These are phyloP conservation scores for Fusarium acutatum DNA, from an alignment of 2,329 filamentous ascomycete genomes.

Conservation along the genomic window DNA sequence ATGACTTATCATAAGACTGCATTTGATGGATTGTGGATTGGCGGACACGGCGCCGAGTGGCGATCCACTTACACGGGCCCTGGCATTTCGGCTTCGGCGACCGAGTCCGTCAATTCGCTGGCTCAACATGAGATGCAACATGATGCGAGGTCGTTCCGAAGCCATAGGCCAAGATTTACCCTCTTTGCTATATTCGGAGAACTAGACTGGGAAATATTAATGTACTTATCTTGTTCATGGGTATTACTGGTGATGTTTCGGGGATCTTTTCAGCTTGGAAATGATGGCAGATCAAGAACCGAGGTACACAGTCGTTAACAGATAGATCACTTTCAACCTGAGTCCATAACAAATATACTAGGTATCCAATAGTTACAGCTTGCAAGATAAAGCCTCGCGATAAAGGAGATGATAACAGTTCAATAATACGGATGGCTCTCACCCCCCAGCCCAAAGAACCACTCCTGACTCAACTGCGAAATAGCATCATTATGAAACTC, in stretches of 20 bases:
- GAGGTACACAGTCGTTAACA: background rate
- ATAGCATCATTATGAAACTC: conserved; percentile 40
- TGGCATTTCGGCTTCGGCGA: conserved; percentile 16
- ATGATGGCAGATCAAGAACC: background rate
- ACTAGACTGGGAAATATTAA: accelerated
- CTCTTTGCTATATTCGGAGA: background rate
- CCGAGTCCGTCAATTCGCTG: conserved; percentile 15
- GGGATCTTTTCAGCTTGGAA: background rate
- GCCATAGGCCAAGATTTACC: accelerated
- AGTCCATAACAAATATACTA: background rate
- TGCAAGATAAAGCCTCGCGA: background rate
- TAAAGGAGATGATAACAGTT: background rate
- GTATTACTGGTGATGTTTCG: too few species aligned
- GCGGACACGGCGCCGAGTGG: conserved; percentile 21
- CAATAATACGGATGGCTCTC: conserved; percentile 27
- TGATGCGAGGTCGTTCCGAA: accelerated
- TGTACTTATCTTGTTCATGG: background rate
- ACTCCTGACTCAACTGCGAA: conserved; percentile 38
- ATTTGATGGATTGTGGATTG: background rate
- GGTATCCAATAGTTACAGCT: background rate
- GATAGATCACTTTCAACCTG: too few species aligned
- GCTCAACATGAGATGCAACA: background rate
- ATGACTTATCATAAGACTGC: background rate
- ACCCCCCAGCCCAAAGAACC: conserved; percentile 33
- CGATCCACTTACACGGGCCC: conserved; percentile 15